phyloP scores from a whole-genome alignment of 176 grass and related monocot genomes.

The Calamus simplicifolius region DNA sequence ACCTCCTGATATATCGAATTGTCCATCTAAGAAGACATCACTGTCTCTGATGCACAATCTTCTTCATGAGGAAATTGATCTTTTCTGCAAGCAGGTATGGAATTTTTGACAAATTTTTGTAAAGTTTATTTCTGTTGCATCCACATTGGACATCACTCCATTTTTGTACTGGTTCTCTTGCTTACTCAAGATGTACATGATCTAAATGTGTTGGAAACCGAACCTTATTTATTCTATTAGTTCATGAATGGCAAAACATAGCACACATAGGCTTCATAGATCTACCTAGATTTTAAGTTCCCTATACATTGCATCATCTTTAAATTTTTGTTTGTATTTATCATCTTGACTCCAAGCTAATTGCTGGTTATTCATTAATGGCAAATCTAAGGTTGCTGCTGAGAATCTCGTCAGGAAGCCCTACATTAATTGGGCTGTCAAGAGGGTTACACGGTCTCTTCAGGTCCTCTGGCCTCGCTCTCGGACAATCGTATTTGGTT shows the following conservation, averaged over 20 bases:
- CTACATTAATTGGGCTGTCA: constrained; percentile 90
- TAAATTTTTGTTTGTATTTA: background rate
- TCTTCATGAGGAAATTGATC: constrained; percentile 94
- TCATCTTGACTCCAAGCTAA: constrained; percentile 3
- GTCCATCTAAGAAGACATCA: constrained; percentile 40
- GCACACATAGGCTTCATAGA: too few relatives aligned
- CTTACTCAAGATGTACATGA: too few relatives aligned
- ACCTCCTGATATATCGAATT: constrained; percentile 59
- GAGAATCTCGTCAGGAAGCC: constrained; percentile 71
- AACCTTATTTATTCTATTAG: too few relatives aligned
- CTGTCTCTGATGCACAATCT: constrained; percentile 61
- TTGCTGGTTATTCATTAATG: constrained; percentile 23
- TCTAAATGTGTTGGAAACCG: too few relatives aligned
- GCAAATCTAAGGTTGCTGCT: constrained; percentile 62
- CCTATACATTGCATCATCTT: background rate
- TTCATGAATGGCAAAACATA: too few relatives aligned
- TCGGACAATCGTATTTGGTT: constrained; percentile 88
- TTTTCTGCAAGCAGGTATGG: constrained; percentile 86
- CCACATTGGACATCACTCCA: too few relatives aligned
- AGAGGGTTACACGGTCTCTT: constrained; percentile 79
- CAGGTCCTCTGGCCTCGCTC: constrained; percentile 96
- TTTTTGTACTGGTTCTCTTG: too few relatives aligned
- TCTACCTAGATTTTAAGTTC: too few relatives aligned
- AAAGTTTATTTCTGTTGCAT: background rate
- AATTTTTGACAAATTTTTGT: constrained; percentile 18